These are phyloP conservation scores for Acmispon strigosus DNA, from an alignment of 306 rosid genomes.

Conservation along the genomic window DNA sequence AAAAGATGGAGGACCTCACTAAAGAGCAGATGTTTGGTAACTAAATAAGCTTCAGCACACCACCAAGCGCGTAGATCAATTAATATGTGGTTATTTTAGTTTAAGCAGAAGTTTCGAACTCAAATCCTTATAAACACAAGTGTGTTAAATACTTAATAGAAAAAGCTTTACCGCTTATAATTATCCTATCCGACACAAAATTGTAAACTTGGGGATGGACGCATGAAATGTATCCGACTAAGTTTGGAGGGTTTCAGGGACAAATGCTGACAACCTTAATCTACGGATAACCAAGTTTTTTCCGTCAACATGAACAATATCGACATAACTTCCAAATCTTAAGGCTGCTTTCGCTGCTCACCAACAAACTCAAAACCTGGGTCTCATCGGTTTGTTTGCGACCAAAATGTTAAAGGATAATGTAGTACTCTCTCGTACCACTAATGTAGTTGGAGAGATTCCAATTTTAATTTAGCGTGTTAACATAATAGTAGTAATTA, in stretches of 20 bases:
- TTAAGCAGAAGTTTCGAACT: too few species aligned
- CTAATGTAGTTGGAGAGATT: too few species aligned
- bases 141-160: too few species aligned
- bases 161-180: too few species aligned
- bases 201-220: too few species aligned
- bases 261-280: slow-evolving; percentile 20
- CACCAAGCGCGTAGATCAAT: too few species aligned
- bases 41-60: too few species aligned
- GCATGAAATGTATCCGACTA: slow-evolving; percentile 1
- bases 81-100: too few species aligned
- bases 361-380: slow-evolving; percentile 37
- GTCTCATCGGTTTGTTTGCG: slow-evolving; percentile 36
- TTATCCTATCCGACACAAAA: too few species aligned
- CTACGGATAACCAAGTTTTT: slow-evolving; percentile 31
- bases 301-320: background rate
- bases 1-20: too few species aligned
- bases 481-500: background rate
- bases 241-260: background rate
- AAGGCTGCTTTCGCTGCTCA: slow-evolving; percentile 22
- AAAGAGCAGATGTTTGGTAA: too few species aligned
- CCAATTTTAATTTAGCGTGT: background rate
- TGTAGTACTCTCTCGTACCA: background rate
- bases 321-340: slow-evolving; percentile 1
- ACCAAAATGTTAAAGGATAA: slow-evolving; percentile 11
- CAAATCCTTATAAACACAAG: too few species aligned